Evolutionary conservation across 306 rosid species (phyloP), one percentile per base, ranked within the genome.

Genomic region (Urtica urens): DNA sequence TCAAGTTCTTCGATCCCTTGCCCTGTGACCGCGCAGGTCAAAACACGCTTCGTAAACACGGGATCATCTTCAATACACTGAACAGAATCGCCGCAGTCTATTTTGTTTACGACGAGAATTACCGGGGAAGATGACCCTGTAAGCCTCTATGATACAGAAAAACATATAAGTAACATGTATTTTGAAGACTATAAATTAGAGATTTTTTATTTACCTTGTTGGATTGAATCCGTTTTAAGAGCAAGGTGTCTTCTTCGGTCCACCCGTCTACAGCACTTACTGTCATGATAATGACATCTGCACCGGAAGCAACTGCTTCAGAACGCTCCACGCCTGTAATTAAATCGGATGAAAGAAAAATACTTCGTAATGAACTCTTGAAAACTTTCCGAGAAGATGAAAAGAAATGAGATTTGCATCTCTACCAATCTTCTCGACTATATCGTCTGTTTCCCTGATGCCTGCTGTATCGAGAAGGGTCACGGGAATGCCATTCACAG

Each of bases 391-490:
- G 33, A 4, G 10, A 28, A 28, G 6, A 28, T 4, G 33, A 28
- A 24, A 59, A 23, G 23, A 24, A 64, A 59, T 59, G 64, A 27
- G 22, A 43, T 58, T 13, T 51, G 46, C 43, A 69, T 63, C n/a
- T n/a, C n/a, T 55, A 88, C 97, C 97, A 46, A 88, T 88, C 77
- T 72, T 90, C 71, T 90, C 97, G 61, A 90, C 97, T 28, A 90
- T 58, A 68, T 90, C 95, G 66, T 78, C 69, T 31, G 97, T 90
- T 67, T 90, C 95, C 69, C 97, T 72, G 49, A 90, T 81, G 64
- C 97, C 97, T 53, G 95, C 97, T 48, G 97, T 90, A 59, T 90
- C 97, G 66, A 90, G 97, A 69, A 90, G 93, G 60, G 84, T 84
- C 37, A 90, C 70, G 51, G 97, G 95, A 54, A 90, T 81, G 31